Percentiles rank a stretch among this genome's conserved stretches.
Evolutionary conservation across 2,329 filamentous ascomycete genomes (phyloP).

Genomic region (Tetracladium maxilliforme): DNA sequence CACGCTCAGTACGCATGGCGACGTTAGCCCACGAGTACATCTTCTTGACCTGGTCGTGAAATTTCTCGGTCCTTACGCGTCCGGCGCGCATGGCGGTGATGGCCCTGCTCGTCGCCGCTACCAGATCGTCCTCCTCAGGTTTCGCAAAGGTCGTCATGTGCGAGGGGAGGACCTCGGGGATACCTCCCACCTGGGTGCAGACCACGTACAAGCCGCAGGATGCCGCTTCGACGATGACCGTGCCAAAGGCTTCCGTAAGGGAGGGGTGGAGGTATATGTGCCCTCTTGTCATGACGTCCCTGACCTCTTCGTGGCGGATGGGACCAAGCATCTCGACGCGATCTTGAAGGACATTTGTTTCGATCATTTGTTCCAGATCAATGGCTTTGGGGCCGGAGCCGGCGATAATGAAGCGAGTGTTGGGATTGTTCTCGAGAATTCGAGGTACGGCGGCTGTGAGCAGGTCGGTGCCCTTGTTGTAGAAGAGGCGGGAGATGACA

Average conservation of each 20-base stretch:
- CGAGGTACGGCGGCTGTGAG: conserved; percentile 92
- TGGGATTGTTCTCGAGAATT: conserved; percentile 76
- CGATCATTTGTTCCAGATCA: conserved; percentile 95
- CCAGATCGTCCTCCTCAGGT: conserved; percentile 90
- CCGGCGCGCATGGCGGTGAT: conserved; percentile 77
- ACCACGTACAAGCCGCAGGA: conserved; percentile 94
- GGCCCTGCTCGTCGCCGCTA: conserved; percentile 75
- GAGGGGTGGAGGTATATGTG: conserved; percentile 95
- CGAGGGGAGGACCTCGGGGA: conserved; percentile 85
- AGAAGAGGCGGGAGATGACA: conserved; percentile 92
- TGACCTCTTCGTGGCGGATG: conserved; percentile 88
- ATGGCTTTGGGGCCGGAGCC: conserved; percentile 95
- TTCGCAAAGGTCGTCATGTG: conserved; percentile 98
- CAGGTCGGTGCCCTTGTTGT: conserved; percentile 96
- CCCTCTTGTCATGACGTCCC: conserved; percentile 92
- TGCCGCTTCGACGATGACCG: conserved; percentile 93
- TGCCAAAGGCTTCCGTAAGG: conserved; percentile 92
- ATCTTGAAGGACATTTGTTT: conserved; percentile 86
- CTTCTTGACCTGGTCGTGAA: conserved; percentile 91
- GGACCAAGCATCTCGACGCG: conserved; percentile 85
- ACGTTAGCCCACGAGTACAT: conserved; percentile 99
- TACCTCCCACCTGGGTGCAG: conserved; percentile 89
- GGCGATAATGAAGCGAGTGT: conserved; percentile 93
- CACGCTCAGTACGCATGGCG: conserved; percentile 80
- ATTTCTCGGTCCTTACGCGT: conserved; percentile 79